Percentiles rank a stretch among this genome's conserved stretches.
phyloP scores from a whole-genome alignment of 257 asterid genomes.

The Solanum megistacrolobum region DNA sequence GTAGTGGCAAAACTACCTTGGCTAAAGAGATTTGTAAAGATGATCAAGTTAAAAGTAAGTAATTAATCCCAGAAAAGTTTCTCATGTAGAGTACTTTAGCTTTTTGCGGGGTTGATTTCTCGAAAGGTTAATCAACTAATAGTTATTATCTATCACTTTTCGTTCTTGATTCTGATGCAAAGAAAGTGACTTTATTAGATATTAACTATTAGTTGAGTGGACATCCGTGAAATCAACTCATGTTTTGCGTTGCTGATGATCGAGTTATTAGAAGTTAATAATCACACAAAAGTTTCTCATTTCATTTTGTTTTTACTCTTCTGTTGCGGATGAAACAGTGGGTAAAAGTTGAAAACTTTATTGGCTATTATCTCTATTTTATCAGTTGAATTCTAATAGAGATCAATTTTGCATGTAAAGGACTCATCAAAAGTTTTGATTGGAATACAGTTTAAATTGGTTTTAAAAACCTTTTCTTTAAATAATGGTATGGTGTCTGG shows the following conservation, averaged over 20 bases:
- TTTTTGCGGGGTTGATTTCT: not conserved
- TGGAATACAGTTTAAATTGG: not conserved
- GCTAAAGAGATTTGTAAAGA: conserved; percentile 82
- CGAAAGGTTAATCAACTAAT: not conserved
- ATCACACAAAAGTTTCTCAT: not conserved
- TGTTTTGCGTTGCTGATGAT: conserved; percentile 15
- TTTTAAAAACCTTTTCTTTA: not conserved
- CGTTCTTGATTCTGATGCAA: not conserved
- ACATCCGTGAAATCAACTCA: not conserved
- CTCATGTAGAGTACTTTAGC: not conserved
- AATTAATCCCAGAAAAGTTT: not conserved
- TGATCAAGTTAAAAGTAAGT: conserved; percentile 51
- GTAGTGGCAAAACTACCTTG: conserved; percentile 87
- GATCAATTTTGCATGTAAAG: not conserved
- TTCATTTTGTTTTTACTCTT: not conserved
- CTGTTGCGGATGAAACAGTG: not conserved
- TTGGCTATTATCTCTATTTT: not conserved
- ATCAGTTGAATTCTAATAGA: not conserved
- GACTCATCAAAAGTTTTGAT: not conserved
- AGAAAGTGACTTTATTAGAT: not conserved
- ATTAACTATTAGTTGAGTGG: not conserved
- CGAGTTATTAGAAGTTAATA: conserved; percentile 51
- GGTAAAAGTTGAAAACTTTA: not conserved
- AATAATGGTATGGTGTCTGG: not conserved
- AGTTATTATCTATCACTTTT: not conserved